These are phyloP conservation scores for Phaffia tasmanica DNA, from an alignment of 768 basidiomycete genomes.

Conservation along the genomic window DNA sequence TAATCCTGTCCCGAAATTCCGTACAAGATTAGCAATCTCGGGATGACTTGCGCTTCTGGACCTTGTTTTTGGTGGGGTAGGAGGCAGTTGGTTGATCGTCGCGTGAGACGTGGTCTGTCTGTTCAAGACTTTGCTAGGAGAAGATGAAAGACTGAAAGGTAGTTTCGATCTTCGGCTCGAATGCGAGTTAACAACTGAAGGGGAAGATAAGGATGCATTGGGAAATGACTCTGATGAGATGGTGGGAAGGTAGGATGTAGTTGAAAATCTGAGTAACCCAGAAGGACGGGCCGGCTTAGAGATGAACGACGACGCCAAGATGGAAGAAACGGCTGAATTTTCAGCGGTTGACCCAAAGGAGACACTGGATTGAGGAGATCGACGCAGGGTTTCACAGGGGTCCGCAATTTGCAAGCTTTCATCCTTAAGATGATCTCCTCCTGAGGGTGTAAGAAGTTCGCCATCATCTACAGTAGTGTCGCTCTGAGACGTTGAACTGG, in stretches of 20 bases:
- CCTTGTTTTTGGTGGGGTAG: conserved; percentile 11
- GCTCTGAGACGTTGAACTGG: too few relatives aligned
- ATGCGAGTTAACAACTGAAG: neutral
- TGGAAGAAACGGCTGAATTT: too few relatives aligned
- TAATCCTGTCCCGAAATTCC: neutral
- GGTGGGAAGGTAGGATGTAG: neutral
- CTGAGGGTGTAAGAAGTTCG: too few relatives aligned
- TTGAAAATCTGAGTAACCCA: too few relatives aligned
- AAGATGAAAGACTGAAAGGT: neutral
- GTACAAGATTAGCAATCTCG: conserved; percentile 1
- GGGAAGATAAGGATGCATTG: conserved; percentile 1
- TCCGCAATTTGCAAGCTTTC: too few relatives aligned
- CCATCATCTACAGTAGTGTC: too few relatives aligned
- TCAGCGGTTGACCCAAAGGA: too few relatives aligned
- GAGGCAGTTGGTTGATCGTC: conserved; percentile 1
- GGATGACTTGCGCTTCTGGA: conserved; percentile 5
- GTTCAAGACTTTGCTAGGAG: neutral
- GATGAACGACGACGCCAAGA: too few relatives aligned
- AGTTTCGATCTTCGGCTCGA: neutral
- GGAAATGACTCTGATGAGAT: neutral
- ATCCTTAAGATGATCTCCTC: too few relatives aligned
- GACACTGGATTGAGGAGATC: too few relatives aligned
- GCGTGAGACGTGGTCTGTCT: neutral
- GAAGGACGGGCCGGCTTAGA: too few relatives aligned
- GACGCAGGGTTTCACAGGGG: too few relatives aligned